Conservation (phyloP, 2,329 filamentous ascomycete species). For the Stenocarpella maydis region DNA sequence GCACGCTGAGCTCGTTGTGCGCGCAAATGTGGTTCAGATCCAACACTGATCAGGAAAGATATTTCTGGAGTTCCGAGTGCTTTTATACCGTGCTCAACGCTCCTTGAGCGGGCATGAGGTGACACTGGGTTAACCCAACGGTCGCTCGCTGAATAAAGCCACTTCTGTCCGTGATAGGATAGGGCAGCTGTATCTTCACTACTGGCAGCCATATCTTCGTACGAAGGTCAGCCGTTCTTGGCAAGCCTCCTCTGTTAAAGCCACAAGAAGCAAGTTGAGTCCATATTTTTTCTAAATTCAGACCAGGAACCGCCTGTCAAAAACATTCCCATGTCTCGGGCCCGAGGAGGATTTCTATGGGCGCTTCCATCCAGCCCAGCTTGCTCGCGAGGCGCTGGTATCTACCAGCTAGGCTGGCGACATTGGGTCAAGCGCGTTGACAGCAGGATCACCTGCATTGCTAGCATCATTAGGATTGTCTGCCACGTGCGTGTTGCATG, state of each 20-base stretch:
- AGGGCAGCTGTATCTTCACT: neutral
- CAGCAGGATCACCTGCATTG: slow-evolving; percentile 5
- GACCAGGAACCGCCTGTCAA: slow-evolving; percentile 11
- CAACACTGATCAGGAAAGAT: neutral
- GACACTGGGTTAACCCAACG: neutral
- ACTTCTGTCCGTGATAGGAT: neutral
- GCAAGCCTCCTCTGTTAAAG: neutral
- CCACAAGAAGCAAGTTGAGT: neutral
- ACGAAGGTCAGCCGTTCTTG: neutral
- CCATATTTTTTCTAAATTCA: neutral
- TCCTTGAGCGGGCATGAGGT: too few species aligned
- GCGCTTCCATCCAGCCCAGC: neutral
- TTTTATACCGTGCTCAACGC: neutral
- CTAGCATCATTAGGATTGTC: neutral
- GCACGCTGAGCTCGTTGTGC: neutral
- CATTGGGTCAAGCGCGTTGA: neutral
- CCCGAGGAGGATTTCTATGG: too few species aligned
- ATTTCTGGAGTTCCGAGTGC: neutral
- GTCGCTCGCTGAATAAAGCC: neutral
- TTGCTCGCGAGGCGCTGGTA: neutral
- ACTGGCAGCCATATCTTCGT: neutral
- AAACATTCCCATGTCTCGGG: neutral
- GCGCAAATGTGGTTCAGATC: neutral
- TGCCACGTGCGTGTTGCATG: neutral
- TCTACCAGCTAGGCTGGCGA: neutral